These are phyloP conservation scores for Aspergillus leporis DNA, from an alignment of 495 filamentous ascomycete genomes.

Conservation along the genomic window DNA sequence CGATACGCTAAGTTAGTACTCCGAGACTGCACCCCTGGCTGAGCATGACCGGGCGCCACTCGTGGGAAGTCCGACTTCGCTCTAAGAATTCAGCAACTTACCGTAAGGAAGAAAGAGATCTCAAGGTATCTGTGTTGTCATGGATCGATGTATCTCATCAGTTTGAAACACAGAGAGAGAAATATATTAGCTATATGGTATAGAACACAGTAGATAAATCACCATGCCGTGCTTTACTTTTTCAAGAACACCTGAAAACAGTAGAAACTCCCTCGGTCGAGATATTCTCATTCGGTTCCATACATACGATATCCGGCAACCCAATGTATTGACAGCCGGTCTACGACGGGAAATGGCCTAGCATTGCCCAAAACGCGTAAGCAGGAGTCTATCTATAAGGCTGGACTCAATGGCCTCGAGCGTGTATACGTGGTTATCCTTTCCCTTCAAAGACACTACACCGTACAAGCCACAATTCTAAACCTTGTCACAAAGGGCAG, in stretches of 20 bases:
- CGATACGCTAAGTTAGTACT: slow-evolving; percentile 5
- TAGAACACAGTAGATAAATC: neutral
- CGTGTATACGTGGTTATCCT: neutral
- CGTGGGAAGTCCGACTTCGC: neutral
- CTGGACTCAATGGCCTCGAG: neutral
- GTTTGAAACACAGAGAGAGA: neutral
- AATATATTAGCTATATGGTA: neutral
- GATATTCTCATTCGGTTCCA: neutral
- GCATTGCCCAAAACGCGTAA: neutral
- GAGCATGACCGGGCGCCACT: slow-evolving; percentile 4
- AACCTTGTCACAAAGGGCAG: neutral
- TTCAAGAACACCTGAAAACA: neutral
- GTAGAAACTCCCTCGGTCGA: neutral
- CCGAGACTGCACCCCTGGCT: neutral
- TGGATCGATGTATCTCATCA: neutral
- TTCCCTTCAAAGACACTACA: neutral
- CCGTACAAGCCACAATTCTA: neutral
- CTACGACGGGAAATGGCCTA: neutral
- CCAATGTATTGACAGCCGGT: neutral
- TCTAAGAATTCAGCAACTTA: neutral
- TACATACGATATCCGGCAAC: neutral
- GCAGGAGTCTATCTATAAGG: neutral
- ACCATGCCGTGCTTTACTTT: neutral
- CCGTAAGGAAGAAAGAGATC: neutral
- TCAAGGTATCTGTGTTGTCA: neutral